A percentile compares a stretch with the other conserved stretches of the same genome.
Evolutionary conservation across 225 moss, liverwort and hornwort species (phyloP).

Genomic region (Climacium dendroides): DNA sequence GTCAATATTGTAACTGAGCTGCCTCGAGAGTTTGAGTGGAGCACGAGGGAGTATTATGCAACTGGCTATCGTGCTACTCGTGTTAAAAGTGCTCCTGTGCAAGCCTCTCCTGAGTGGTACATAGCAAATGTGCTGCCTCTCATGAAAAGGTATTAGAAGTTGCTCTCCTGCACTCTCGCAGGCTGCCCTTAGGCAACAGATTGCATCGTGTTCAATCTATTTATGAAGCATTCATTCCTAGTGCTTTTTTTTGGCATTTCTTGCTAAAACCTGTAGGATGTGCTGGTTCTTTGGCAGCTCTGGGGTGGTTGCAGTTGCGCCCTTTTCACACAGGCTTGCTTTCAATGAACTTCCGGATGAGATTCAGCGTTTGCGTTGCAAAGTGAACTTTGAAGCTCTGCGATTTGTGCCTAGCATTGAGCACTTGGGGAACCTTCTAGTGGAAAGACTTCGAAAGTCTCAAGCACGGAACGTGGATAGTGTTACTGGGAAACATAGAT

Average conservation of each 20-base stretch:
- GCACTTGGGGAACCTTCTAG: constrained; percentile 53
- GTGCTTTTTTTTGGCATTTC: neutral
- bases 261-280: neutral
- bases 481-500: constrained; percentile 24
- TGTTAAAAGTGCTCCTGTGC: constrained; percentile 74
- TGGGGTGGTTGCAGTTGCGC: constrained; percentile 81
- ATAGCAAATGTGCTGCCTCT: constrained; percentile 67
- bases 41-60: constrained; percentile 83
- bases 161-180: neutral
- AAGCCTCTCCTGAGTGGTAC: constrained; percentile 71
- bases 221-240: neutral
- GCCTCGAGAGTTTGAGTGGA: constrained; percentile 59
- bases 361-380: constrained; percentile 79
- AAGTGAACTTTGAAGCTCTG: constrained; percentile 84
- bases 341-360: constrained; percentile 63
- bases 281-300: constrained; percentile 34
- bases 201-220: neutral
- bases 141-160: constrained; percentile 36
- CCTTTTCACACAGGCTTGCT: constrained; percentile 87
- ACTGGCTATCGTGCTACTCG: constrained; percentile 74
- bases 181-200: neutral
- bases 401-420: constrained; percentile 57
- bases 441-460: constrained; percentile 51
- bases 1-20: constrained; percentile 63
- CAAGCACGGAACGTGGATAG: neutral